Conservation (phyloP, 768 basidiomycete genomes). For the Pleurotus platypus region DNA sequence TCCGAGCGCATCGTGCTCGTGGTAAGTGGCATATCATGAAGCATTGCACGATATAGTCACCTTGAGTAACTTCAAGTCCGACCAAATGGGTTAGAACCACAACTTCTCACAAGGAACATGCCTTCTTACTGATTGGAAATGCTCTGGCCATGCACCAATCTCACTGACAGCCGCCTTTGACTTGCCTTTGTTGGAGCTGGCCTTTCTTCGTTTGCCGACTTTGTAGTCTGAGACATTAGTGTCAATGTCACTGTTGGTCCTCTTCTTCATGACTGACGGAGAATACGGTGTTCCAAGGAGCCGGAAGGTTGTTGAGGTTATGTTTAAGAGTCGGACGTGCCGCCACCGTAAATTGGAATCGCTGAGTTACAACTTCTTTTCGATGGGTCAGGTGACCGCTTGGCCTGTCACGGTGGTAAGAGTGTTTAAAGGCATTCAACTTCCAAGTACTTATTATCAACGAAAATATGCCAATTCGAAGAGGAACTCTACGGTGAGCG, state of each 20-base stretch:
- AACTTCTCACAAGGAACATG: not conserved
- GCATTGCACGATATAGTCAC: conserved; percentile 26
- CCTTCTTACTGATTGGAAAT: conserved; percentile 54
- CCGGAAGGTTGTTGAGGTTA: not conserved
- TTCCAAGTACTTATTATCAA: too few relatives aligned
- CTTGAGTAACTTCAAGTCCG: conserved; percentile 50
- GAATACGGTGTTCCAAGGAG: not conserved
- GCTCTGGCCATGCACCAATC: conserved; percentile 48
- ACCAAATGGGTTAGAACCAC: not conserved
- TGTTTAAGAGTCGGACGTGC: not conserved
- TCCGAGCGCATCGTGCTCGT: not conserved
- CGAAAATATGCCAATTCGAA: too few relatives aligned
- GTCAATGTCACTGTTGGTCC: not conserved
- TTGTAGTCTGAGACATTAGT: not conserved
- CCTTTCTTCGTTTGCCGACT: conserved; percentile 16
- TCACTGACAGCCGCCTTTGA: conserved; percentile 3
- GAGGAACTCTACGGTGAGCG: too few relatives aligned
- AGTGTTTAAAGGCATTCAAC: too few relatives aligned
- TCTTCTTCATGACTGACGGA: not conserved
- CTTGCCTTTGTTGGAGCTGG: conserved; percentile 14
- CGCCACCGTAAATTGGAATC: not conserved
- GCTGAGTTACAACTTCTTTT: not conserved
- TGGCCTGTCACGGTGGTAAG: too few relatives aligned
- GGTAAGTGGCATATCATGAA: not conserved
- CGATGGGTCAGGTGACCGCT: too few relatives aligned